A percentile compares a stretch with the other conserved stretches of the same genome.
Evolutionary conservation across 495 filamentous ascomycete species (phyloP).

Genomic region (Xylaria telfairii): DNA sequence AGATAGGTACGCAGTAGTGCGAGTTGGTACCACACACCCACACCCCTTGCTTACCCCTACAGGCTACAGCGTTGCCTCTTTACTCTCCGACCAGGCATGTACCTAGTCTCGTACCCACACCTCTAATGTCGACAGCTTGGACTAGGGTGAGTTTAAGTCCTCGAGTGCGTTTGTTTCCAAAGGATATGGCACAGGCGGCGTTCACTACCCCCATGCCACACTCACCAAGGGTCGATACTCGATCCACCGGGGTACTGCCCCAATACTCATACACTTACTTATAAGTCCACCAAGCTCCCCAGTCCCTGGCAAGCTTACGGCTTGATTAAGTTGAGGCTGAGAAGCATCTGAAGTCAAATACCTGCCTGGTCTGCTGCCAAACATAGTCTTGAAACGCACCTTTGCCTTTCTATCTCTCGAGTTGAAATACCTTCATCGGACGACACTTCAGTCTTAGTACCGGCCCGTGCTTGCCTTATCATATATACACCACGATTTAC

Average conservation of each 20-base stretch:
- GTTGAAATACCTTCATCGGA: constrained; percentile 22
- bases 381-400: constrained; percentile 33
- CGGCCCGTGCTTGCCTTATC: constrained; percentile 14
- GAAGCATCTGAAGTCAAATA: constrained; percentile 38
- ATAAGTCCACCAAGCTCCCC: constrained; percentile 41
- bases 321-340: constrained; percentile 39
- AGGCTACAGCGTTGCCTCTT: constrained; percentile 12
- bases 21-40: constrained; percentile 23
- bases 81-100: constrained; percentile 17
- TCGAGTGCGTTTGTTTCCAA: constrained; percentile 13
- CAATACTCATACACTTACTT: constrained; percentile 25
- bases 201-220: constrained; percentile 12
- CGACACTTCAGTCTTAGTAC: constrained; percentile 4
- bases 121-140: constrained; percentile 14
- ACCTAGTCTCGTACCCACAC: constrained; percentile 21
- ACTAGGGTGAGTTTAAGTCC: constrained; percentile 22
- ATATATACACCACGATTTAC: constrained; percentile 20
- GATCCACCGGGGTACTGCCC: constrained; percentile 40
- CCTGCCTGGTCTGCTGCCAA: constrained; percentile 33
- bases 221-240: constrained; percentile 17
- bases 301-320: constrained; percentile 39
- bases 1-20: constrained; percentile 25
- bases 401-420: constrained; percentile 26
- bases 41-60: constrained; percentile 26
- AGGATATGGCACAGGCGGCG: constrained; percentile 23